These are phyloP conservation scores for Psilocybe tampanensis DNA, from an alignment of 768 basidiomycete species.

Conservation along the genomic window DNA sequence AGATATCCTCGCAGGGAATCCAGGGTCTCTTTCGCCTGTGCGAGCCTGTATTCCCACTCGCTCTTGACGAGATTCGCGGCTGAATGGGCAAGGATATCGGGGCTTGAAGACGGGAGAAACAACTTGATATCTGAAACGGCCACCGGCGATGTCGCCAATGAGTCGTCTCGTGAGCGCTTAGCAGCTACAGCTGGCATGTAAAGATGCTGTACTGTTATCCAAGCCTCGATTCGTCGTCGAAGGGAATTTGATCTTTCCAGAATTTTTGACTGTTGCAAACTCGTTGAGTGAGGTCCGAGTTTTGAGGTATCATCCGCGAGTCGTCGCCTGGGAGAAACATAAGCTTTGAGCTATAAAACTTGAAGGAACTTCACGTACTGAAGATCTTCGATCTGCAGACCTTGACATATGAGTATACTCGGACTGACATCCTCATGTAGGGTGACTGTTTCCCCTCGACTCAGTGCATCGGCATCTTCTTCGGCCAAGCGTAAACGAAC, in stretches of 20 bases:
- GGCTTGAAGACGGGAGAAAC: conserved; percentile 18
- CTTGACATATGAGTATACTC: conserved; percentile 27
- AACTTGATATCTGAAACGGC: conserved; percentile 16
- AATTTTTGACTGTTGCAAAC: conserved; percentile 29
- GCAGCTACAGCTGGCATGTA: conserved; percentile 26
- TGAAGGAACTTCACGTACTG: conserved; percentile 2
- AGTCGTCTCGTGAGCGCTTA: background rate
- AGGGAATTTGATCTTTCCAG: conserved; percentile 24
- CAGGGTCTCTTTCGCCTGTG: conserved; percentile 30
- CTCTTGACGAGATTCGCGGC: conserved; percentile 8
- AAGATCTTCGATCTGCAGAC: conserved; percentile 32
- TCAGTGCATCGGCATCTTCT: conserved; percentile 5
- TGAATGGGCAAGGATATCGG: background rate
- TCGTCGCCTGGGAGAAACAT: conserved; percentile 12
- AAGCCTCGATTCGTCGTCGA: conserved; percentile 26
- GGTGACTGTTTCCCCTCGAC: background rate
- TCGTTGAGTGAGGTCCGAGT: conserved; percentile 26
- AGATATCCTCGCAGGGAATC: conserved; percentile 30
- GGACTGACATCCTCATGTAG: conserved; percentile 20
- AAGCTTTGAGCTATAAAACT: background rate
- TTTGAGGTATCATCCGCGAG: conserved; percentile 12
- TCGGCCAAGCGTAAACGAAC: conserved; percentile 14
- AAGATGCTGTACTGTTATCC: conserved; percentile 27
- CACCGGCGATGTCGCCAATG: background rate
- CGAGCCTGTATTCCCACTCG: conserved; percentile 30